Base-by-base conservation (phyloP, 140 eudicot genomes). In the Oenanthe javanica region DNA sequence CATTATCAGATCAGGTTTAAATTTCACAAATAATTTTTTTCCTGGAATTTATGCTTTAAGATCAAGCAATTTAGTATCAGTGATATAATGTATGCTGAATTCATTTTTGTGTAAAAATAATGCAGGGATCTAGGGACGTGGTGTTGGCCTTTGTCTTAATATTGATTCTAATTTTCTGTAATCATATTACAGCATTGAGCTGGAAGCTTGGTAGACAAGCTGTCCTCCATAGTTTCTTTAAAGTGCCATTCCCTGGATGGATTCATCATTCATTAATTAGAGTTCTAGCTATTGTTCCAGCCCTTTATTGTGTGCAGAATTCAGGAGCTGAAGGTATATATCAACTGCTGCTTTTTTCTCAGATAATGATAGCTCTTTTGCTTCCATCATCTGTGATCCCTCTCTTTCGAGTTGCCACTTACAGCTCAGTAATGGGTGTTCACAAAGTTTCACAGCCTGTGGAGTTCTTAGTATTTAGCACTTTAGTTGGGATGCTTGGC, bases 361-460 rank as follows among this genome's bases (percentile, higher is more conserved):
- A 95, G 82, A 87, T 95, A 45, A 31, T 88, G 86, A 90, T 91
- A 52, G 93, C 97, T 13, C 92, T 95, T 71, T 79, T 89, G 82
- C 96, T 95, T 81, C 99, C 97, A 40, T 92, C 97, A 27, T 92
- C 97, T 64, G 97, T 91, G 36, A 89, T 95, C 83, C 97, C 99
- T 21, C 94, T 95, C 14, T 92, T 90, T 61, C 90, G 95, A 80
- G 86, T 95, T 45, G 93, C 97, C 80, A 86, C 97, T 14, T 90
- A 97, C 80, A 82, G 88, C 83, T 77, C 97, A 9, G 67, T 95
- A n/a, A 90, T 95, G 99, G 97, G 99, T 9, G 84, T 52, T 80
- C 23, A 84, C 79, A 89, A 87, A 81, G 75, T 84, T 69, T 89
- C 97, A 21, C 89, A 80, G 71, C 71, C 82, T 70, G 78, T 86